These are phyloP conservation scores for Amaranthus palmeri DNA, from an alignment of 148 eudicot species.

Conservation along the genomic window DNA sequence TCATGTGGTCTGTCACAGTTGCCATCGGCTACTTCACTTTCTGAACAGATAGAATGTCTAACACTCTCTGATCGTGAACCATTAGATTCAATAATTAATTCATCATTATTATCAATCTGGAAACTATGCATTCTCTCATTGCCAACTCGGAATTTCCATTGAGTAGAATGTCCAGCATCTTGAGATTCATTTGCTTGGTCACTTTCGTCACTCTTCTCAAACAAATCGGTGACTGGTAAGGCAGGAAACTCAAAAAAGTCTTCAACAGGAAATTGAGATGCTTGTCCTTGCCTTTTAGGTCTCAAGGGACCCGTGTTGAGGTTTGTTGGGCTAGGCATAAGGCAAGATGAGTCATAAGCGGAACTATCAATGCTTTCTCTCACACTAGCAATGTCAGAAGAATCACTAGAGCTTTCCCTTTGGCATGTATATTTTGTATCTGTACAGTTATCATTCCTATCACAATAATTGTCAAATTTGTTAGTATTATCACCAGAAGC, in stretches of 20 bases:
- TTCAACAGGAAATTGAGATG: conserved; percentile 43
- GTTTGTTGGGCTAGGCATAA: conserved; percentile 44
- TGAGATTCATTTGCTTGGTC: conserved; percentile 36
- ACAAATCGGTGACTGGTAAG: conserved; percentile 79
- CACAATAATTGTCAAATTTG: conserved; percentile 37
- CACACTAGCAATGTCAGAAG: conserved; percentile 60
- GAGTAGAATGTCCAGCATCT: conserved; percentile 37
- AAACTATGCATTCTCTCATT: conserved; percentile 70
- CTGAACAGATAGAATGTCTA: conserved; percentile 37
- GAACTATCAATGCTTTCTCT: conserved; percentile 58
- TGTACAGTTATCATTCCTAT: conserved; percentile 46
- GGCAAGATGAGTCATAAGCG: conserved; percentile 60
- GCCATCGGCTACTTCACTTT: conserved; percentile 37
- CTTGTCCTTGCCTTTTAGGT: conserved; percentile 38
- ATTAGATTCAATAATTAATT: conserved; percentile 66
- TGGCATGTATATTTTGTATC: conserved; percentile 47
- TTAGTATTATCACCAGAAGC: conserved; percentile 41
- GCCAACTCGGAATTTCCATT: conserved; percentile 34
- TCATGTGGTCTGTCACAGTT: conserved; percentile 27
- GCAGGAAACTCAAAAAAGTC: conserved; percentile 79
- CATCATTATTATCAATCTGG: conserved; percentile 63
- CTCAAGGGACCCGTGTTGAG: conserved; percentile 36
- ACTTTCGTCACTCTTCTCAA: conserved; percentile 47
- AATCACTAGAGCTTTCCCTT: conserved; percentile 72
- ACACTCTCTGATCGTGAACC: conserved; percentile 34